These are phyloP conservation scores for Microbotryum silenes-acaulis DNA, from an alignment of 1,284 basidiomycete genomes.

Conservation along the genomic window DNA sequence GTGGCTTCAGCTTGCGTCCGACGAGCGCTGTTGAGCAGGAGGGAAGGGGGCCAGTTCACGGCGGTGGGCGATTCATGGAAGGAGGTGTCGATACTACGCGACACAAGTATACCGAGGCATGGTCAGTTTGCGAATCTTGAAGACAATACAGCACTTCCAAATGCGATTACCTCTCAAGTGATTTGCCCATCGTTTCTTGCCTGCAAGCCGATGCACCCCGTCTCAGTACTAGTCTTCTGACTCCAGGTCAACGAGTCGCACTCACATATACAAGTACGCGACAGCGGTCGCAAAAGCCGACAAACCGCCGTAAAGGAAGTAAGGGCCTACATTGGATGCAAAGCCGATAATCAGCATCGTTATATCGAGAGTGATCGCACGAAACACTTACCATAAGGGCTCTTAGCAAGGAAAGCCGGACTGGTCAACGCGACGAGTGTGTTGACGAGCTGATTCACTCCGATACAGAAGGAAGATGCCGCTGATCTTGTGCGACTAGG, in stretches of 20 bases:
- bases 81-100: conserved; percentile 10
- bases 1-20: no score
- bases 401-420: conserved; percentile 47
- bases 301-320: conserved; percentile 7
- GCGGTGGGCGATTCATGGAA: conserved; percentile 3
- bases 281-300: background rate
- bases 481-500: conserved; percentile 43
- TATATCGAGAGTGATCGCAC: conserved; percentile 35
- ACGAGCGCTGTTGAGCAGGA: no score
- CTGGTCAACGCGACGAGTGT: conserved; percentile 48
- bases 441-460: conserved; percentile 46
- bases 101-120: no score
- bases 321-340: background rate
- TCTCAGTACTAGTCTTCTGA: no score
- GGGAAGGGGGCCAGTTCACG: conserved; percentile 1
- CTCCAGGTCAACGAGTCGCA: no score
- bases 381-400: conserved; percentile 46
- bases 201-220: no score
- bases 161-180: conserved; percentile 13
- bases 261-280: conserved; percentile 5
- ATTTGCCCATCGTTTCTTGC: conserved; percentile 9
- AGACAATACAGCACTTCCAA: background rate
- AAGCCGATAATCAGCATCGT: background rate
- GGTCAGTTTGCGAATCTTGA: no score
- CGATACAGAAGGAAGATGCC: conserved; percentile 44